Conservation (phyloP, 2,329 filamentous ascomycete species). For the Xylariaceae sp. region DNA sequence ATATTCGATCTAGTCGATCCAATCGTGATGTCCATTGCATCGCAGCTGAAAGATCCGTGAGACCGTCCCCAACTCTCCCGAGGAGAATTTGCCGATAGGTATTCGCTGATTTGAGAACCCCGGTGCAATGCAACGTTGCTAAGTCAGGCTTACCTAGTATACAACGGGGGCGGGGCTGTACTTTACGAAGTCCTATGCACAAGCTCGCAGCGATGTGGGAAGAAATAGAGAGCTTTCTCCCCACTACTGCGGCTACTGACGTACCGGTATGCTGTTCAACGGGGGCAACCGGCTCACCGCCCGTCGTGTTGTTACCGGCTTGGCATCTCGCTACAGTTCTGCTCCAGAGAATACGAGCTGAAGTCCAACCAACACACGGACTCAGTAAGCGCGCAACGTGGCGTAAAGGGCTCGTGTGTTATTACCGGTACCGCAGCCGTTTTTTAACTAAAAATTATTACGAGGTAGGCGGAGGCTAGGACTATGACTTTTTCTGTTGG, state of each 20-base stretch:
- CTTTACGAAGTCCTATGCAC: too few relatives aligned
- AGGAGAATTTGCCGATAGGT: too few relatives aligned
- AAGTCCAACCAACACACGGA: constrained; percentile 12
- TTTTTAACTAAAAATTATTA: constrained; percentile 11
- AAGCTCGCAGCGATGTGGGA: too few relatives aligned
- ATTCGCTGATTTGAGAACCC: too few relatives aligned
- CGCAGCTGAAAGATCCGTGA: constrained; percentile 4
- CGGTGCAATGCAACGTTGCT: too few relatives aligned
- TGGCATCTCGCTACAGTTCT: constrained; percentile 7
- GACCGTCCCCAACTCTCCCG: background rate
- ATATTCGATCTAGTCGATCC: constrained; percentile 3
- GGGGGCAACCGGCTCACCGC: background rate
- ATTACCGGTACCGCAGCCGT: too few relatives aligned
- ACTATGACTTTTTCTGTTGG: background rate
- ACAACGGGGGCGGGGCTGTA: too few relatives aligned
- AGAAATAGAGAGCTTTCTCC: too few relatives aligned
- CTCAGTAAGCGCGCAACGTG: constrained; percentile 9
- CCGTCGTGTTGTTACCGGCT: constrained; percentile 5
- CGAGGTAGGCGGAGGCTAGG: constrained; percentile 15
- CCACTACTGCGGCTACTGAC: too few relatives aligned
- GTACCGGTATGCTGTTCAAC: background rate
- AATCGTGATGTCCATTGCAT: background rate
- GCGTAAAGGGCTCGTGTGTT: constrained; percentile 16
- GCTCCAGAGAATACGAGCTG: constrained; percentile 18
- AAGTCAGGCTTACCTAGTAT: too few relatives aligned